Percentiles rank a stretch among this genome's conserved stretches.
Evolutionary conservation across 1,284 basidiomycete genomes (phyloP).

Genomic region (Apiotrichum laibachii): DNA sequence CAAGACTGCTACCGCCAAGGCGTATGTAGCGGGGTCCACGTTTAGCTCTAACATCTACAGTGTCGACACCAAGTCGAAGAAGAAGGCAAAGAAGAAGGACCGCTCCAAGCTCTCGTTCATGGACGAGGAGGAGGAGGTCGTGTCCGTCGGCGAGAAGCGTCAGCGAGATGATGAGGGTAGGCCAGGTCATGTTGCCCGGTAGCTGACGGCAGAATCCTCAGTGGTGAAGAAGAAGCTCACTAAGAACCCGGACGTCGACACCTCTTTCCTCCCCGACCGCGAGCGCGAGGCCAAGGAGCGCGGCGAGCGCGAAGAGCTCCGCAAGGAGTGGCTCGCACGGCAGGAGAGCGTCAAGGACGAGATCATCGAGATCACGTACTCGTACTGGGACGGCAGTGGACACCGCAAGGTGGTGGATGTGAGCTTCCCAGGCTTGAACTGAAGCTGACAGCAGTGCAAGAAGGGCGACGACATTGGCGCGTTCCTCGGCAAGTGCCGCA

Average conservation of each 20-base stretch:
- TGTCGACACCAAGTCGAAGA: constrained; percentile 59
- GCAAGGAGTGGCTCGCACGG: constrained; percentile 83
- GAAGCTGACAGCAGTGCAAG: constrained; percentile 68
- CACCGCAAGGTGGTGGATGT: constrained; percentile 90
- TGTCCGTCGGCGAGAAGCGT: constrained; percentile 20
- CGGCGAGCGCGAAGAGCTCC: constrained; percentile 77
- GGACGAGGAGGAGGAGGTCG: constrained; percentile 64
- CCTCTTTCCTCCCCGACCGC: constrained; percentile 95
- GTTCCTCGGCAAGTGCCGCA: constrained; percentile 89
- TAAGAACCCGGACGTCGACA: constrained; percentile 96
- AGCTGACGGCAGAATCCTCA: constrained; percentile 17
- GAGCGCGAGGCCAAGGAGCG: constrained; percentile 91
- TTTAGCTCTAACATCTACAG: neutral
- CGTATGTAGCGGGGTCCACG: constrained; percentile 17
- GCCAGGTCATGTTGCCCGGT: neutral
- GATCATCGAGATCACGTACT: constrained; percentile 62
- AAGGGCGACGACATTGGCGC: constrained; percentile 90
- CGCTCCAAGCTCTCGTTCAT: constrained; percentile 85
- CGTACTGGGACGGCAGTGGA: constrained; percentile 97
- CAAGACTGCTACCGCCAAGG: constrained; percentile 38
- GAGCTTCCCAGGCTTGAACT: constrained; percentile 40
- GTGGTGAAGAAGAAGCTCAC: constrained; percentile 68
- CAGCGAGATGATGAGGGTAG: constrained; percentile 33
- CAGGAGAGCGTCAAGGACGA: constrained; percentile 57
- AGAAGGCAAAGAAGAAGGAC: constrained; percentile 87